These are phyloP conservation scores for Fusarium siculi DNA, from an alignment of 2,329 filamentous ascomycete species.

Conservation along the genomic window DNA sequence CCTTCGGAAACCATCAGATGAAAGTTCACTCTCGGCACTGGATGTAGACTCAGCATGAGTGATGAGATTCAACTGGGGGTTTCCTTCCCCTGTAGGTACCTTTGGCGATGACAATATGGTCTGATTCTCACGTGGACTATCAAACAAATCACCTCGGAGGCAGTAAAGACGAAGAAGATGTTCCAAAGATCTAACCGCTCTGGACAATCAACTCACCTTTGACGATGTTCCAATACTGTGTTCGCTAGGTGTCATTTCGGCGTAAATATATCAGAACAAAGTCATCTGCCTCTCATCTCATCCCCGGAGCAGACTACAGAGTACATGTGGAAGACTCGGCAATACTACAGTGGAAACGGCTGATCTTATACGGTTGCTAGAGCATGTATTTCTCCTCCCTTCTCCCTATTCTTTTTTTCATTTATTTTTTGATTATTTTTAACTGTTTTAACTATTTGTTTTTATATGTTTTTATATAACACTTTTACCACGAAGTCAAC, in stretches of 20 bases:
- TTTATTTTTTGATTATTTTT: neutral
- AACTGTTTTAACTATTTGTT: neutral
- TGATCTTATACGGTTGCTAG: neutral
- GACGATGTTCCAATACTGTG: neutral
- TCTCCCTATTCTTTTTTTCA: neutral
- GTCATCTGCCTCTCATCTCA: neutral
- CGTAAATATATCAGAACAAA: neutral
- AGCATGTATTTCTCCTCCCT: neutral
- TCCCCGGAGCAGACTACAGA: neutral
- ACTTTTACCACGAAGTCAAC: neutral
- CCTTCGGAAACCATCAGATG: slow-evolving; percentile 2
- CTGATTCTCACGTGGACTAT: neutral
- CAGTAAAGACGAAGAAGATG: neutral
- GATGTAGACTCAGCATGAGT: neutral
- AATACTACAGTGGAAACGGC: neutral
- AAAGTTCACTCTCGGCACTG: neutral
- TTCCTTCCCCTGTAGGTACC: neutral
- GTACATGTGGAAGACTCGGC: neutral
- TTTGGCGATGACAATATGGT: neutral
- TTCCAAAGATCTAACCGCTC: neutral
- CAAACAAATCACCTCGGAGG: neutral
- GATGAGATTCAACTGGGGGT: neutral
- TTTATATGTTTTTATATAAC: neutral
- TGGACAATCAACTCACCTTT: neutral
- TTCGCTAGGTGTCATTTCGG: neutral